Conservation (phyloP, 139 green algal species). For the Chlorella vulgaris region DNA sequence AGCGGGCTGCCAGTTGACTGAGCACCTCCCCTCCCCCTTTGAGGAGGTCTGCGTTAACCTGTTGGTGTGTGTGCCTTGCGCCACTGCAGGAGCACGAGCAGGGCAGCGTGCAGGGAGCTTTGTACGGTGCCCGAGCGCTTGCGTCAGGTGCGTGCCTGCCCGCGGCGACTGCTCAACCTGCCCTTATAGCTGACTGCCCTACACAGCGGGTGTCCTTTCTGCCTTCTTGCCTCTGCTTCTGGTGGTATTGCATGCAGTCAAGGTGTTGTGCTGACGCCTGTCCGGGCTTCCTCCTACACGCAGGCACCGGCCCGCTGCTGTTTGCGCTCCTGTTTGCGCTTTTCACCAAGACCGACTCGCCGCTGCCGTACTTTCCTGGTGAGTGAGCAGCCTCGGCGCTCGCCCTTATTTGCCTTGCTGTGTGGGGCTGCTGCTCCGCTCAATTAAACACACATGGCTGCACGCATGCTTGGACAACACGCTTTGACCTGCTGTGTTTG, state of each 20-base stretch:
- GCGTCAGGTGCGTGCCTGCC: constrained; percentile 43
- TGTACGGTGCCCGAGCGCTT: constrained; percentile 68
- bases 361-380: constrained; percentile 58
- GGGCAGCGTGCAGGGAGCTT: constrained; percentile 59
- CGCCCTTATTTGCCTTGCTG: neutral
- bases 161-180: too few species aligned
- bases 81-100: constrained; percentile 50
- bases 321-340: constrained; percentile 73
- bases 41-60: neutral
- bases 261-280: neutral
- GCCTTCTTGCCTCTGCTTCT: neutral
- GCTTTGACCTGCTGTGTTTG: neutral
- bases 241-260: neutral
- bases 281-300: neutral
- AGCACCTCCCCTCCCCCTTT: too few species aligned
- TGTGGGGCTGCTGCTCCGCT: neutral
- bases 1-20: too few species aligned
- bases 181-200: neutral
- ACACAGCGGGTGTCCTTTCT: too few species aligned
- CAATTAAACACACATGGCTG: neutral
- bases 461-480: neutral
- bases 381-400: neutral
- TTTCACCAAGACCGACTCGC: constrained; percentile 60
- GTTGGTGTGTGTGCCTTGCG: neutral
- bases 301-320: constrained; percentile 68